Conservation (phyloP, 2,329 filamentous ascomycete genomes). For the Xylaria sp. region DNA sequence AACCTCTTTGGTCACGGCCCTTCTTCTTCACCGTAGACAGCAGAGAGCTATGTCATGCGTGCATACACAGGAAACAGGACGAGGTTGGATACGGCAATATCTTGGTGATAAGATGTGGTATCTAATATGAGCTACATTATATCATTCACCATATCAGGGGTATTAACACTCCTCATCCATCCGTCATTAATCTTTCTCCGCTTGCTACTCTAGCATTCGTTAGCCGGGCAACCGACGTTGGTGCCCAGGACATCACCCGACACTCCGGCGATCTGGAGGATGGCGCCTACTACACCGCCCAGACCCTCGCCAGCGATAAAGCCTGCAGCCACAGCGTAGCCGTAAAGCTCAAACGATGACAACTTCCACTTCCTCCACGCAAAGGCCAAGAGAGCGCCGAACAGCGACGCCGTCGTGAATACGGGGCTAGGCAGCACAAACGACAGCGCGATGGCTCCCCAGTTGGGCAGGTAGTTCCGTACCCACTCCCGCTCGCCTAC, state of each 20-base stretch:
- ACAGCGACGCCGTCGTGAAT: slow-evolving; percentile 67
- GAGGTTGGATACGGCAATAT: not conserved
- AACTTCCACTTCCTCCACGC: slow-evolving; percentile 65
- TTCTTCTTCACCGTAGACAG: too few relatives aligned
- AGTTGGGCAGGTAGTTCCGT: slow-evolving; percentile 67
- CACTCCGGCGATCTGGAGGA: slow-evolving; percentile 49
- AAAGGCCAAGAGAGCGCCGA: slow-evolving; percentile 63
- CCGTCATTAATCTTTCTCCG: not conserved
- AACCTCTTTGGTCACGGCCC: not conserved
- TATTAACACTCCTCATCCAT: slow-evolving; percentile 29
- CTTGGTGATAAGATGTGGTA: slow-evolving; percentile 24
- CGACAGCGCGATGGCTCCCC: slow-evolving; percentile 68
- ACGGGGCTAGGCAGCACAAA: slow-evolving; percentile 67
- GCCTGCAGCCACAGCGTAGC: slow-evolving; percentile 68
- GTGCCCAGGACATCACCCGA: slow-evolving; percentile 50
- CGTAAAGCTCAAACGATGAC: slow-evolving; percentile 65
- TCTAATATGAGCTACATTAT: slow-evolving; percentile 25
- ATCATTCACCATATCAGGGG: slow-evolving; percentile 30
- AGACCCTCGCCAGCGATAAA: slow-evolving; percentile 72
- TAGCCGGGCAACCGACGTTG: slow-evolving; percentile 48
- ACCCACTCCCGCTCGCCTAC: slow-evolving; percentile 64
- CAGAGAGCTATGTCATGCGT: not conserved
- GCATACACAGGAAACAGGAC: not conserved
- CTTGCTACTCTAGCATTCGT: slow-evolving; percentile 41
- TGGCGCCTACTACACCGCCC: slow-evolving; percentile 68